Percentiles rank a stretch among this genome's conserved stretches.
Evolutionary conservation across 495 filamentous ascomycete genomes (phyloP).

Genomic region (Aspergillus affinis): DNA sequence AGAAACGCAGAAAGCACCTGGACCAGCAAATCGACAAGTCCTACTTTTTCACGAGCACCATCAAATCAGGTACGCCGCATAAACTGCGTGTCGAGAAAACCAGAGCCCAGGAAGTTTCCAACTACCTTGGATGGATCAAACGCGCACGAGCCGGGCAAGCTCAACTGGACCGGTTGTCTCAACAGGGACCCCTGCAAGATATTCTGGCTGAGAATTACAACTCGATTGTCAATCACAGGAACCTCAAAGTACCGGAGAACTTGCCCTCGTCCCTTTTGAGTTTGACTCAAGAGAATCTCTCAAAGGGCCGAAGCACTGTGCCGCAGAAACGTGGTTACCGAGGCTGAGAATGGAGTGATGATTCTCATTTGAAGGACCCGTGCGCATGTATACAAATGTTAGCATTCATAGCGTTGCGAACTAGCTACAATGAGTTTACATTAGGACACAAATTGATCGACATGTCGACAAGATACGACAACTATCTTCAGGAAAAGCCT

Average conservation of each 20-base stretch:
- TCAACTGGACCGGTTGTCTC: slow-evolving; percentile 1
- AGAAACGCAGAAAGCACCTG: slow-evolving; percentile 3
- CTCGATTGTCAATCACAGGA: neutral
- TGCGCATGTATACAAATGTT: too few species aligned
- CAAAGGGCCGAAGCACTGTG: slow-evolving; percentile 1
- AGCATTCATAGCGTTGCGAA: too few species aligned
- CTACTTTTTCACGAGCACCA: slow-evolving; percentile 2
- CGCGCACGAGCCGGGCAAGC: slow-evolving; percentile 1
- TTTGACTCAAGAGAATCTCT: neutral
- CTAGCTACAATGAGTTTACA: too few species aligned
- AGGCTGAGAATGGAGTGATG: neutral
- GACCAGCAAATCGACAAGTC: slow-evolving; percentile 7
- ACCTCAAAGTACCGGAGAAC: slow-evolving; percentile 2
- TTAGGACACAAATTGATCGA: too few species aligned
- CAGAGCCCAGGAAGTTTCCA: neutral
- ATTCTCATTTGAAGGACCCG: slow-evolving; percentile 1
- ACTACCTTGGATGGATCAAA: neutral
- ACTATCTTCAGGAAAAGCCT: too few species aligned
- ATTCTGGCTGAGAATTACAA: slow-evolving; percentile 2
- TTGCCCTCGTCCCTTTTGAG: neutral
- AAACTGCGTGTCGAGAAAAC: slow-evolving; percentile 8
- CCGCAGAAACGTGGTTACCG: slow-evolving; percentile 2
- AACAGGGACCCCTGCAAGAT: neutral
- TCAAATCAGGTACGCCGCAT: slow-evolving; percentile 3
- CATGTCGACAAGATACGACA: too few species aligned